Conservation (phyloP, 805 yeast genomes). For the Allodekkera sacchari region DNA sequence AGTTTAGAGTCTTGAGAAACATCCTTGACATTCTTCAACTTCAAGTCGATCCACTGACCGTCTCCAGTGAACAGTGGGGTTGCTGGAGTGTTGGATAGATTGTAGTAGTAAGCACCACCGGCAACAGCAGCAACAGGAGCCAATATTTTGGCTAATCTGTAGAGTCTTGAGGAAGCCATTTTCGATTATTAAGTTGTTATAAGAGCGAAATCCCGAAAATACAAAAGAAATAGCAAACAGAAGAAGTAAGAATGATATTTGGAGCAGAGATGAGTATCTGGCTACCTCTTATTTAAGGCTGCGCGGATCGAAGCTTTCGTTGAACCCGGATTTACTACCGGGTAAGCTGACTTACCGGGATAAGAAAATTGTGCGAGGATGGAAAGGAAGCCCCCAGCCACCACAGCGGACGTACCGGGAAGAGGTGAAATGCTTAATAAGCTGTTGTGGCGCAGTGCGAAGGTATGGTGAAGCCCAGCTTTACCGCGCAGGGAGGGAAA, state of each 20-base stretch:
- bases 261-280: not conserved
- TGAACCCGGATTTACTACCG: no score
- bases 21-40: conserved; percentile 37
- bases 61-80: conserved; percentile 51
- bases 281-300: no score
- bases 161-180: no score
- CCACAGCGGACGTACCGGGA: no score
- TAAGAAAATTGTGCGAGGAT: no score
- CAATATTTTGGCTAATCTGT: conserved; percentile 11
- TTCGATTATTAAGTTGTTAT: conserved; percentile 6
- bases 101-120: conserved; percentile 29
- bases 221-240: not conserved
- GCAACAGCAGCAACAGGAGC: conserved; percentile 32
- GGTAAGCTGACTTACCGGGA: no score
- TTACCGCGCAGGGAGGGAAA: no score
- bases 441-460: no score
- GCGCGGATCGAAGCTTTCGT: no score
- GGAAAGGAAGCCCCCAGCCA: no score
- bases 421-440: no score
- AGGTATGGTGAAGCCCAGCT: no score
- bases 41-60: conserved; percentile 66
- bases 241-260: not conserved
- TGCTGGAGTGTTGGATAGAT: conserved; percentile 17
- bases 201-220: not conserved
- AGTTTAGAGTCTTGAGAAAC: conserved; percentile 58